These are phyloP conservation scores for Hyphopichia pseudoburtonii DNA, from an alignment of 1,139 yeast species.

Conservation along the genomic window DNA sequence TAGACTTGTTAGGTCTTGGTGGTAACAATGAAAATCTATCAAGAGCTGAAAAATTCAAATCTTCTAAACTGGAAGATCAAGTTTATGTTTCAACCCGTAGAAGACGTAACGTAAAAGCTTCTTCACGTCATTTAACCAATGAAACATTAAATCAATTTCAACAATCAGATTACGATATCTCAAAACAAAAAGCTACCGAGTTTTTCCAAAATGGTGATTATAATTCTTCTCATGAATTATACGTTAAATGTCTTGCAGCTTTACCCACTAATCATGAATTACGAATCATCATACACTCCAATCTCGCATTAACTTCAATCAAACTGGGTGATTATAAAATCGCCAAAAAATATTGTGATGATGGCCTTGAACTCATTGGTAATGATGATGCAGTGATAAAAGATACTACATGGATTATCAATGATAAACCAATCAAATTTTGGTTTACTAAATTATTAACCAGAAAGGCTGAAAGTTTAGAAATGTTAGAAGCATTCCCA, in stretches of 20 bases:
- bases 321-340: conserved; percentile 75
- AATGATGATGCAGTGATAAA: conserved; percentile 28
- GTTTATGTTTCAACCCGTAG: conserved; percentile 19
- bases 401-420: conserved; percentile 24
- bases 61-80: conserved; percentile 9
- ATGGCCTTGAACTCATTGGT: conserved; percentile 61
- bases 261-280: conserved; percentile 68
- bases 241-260: conserved; percentile 58
- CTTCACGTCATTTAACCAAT: conserved; percentile 1
- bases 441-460: conserved; percentile 72
- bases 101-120: conserved; percentile 6
- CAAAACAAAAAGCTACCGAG: conserved; percentile 59
- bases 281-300: conserved; percentile 69
- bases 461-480: conserved; percentile 81
- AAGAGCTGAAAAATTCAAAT: conserved; percentile 21
- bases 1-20: conserved; percentile 24
- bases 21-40: conserved; percentile 11
- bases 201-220: conserved; percentile 84
- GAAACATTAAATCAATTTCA: conserved; percentile 40
- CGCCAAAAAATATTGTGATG: conserved; percentile 53
- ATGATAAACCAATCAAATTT: conserved; percentile 59
- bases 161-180: conserved; percentile 54
- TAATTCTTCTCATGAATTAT: conserved; percentile 59
- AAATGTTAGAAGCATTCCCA: conserved; percentile 67
- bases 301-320: conserved; percentile 67